phyloP scores from a whole-genome alignment of 371 early-diverging fungal species.

The Mortierella sp. region DNA sequence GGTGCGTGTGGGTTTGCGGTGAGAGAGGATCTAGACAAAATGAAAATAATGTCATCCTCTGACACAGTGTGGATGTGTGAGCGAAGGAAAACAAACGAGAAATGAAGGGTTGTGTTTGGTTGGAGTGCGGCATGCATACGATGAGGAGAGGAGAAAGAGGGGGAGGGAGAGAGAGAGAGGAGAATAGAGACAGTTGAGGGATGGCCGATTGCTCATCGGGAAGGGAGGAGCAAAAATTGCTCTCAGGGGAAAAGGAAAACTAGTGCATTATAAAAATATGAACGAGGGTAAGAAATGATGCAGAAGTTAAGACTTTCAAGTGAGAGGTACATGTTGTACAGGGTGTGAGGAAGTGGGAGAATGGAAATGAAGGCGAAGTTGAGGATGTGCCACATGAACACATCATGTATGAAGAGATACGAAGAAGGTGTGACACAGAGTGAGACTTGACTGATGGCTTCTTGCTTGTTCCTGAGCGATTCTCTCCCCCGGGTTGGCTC shows the following conservation, averaged over 20 bases:
- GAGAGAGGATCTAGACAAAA: constrained; percentile 1
- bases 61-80: neutral
- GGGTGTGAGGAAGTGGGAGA: too few relatives aligned
- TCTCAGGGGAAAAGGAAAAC: neutral
- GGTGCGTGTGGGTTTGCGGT: neutral
- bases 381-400: too few relatives aligned
- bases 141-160: neutral
- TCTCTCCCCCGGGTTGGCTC: neutral
- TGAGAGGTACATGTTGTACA: neutral
- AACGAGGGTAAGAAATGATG: neutral
- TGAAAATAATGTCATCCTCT: neutral
- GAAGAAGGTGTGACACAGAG: neutral
- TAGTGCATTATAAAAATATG: neutral
- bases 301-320: neutral
- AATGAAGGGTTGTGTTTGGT: neutral
- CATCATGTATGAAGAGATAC: neutral
- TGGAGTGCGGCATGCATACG: neutral
- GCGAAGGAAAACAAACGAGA: neutral
- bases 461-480: neutral
- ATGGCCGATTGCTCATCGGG: neutral
- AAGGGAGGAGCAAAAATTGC: neutral
- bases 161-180: neutral
- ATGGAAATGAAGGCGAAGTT: too few relatives aligned
- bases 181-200: neutral
- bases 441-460: neutral